Conservation (phyloP, 208 protist genomes). For the Naegleria lovaniensis region DNA sequence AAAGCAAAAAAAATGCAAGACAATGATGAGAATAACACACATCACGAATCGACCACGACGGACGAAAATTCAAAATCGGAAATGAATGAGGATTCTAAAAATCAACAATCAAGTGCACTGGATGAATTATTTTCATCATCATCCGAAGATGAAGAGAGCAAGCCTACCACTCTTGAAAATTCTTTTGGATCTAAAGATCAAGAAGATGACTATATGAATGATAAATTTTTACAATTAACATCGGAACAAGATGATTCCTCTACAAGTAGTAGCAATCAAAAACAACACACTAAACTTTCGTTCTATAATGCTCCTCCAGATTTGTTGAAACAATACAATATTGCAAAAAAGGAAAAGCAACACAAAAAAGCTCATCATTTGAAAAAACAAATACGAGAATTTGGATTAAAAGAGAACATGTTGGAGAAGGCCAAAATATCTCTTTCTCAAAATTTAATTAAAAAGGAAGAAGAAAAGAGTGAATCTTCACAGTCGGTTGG, state of each 20-base stretch:
- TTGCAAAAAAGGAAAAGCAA: background rate
- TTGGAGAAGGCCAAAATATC: background rate
- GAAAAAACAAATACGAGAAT: background rate
- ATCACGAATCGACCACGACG: too few relatives aligned
- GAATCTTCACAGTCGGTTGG: background rate
- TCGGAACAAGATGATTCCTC: too few relatives aligned
- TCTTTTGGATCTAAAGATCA: background rate
- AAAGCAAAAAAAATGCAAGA: too few relatives aligned
- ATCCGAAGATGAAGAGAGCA: background rate
- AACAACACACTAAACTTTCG: background rate
- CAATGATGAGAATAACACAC: too few relatives aligned
- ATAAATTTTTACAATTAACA: background rate
- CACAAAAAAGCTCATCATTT: background rate
- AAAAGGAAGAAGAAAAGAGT: background rate
- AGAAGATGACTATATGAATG: background rate
- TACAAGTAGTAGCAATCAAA: background rate
- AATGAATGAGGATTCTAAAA: background rate
- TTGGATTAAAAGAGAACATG: background rate
- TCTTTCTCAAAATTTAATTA: background rate
- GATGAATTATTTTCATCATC: background rate
- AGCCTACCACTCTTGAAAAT: too few relatives aligned
- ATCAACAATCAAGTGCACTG: background rate
- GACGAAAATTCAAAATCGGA: too few relatives aligned
- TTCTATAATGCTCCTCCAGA: background rate
- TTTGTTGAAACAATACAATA: background rate